Conservation (phyloP, 2,329 filamentous ascomycete species). For the Aspergillus piperis region DNA sequence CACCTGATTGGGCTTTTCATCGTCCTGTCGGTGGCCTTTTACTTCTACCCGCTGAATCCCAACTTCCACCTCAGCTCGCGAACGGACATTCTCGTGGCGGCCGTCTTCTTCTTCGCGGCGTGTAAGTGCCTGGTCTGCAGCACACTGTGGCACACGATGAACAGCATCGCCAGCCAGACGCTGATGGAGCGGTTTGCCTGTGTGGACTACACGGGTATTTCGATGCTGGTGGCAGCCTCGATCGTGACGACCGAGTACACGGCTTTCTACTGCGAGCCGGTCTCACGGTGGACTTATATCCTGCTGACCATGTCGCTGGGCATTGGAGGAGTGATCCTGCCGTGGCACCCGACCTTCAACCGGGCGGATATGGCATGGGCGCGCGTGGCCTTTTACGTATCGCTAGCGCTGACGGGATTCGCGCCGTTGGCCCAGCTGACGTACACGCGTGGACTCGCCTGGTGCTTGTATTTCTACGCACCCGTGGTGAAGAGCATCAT, state of each 20-base stretch:
- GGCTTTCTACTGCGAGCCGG: slow-evolving; percentile 94
- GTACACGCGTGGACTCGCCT: slow-evolving; percentile 72
- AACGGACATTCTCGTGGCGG: slow-evolving; percentile 85
- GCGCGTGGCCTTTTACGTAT: slow-evolving; percentile 87
- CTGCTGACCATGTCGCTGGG: slow-evolving; percentile 76
- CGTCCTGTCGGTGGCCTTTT: slow-evolving; percentile 85
- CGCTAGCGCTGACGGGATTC: slow-evolving; percentile 83
- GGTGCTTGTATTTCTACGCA: slow-evolving; percentile 87
- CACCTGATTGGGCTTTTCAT: slow-evolving; percentile 87
- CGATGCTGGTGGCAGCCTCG: slow-evolving; percentile 83
- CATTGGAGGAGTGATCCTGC: slow-evolving; percentile 82
- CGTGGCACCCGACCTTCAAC: slow-evolving; percentile 97
- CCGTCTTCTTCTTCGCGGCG: slow-evolving; percentile 93
- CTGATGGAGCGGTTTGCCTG: slow-evolving; percentile 95
- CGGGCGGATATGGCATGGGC: slow-evolving; percentile 88
- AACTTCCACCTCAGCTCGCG: slow-evolving; percentile 87
- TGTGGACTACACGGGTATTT: slow-evolving; percentile 97
- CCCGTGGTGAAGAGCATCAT: slow-evolving; percentile 80
- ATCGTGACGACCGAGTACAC: slow-evolving; percentile 99
- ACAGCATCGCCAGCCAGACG: slow-evolving; percentile 84
- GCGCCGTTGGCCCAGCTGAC: slow-evolving; percentile 83
- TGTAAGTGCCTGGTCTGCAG: slow-evolving; percentile 94
- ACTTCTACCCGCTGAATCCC: slow-evolving; percentile 86
- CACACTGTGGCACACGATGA: slow-evolving; percentile 98
- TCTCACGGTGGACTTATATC: slow-evolving; percentile 86